Evolutionary conservation across 495 filamentous ascomycete genomes (phyloP).

Genomic region (Durotheca rogersii): DNA sequence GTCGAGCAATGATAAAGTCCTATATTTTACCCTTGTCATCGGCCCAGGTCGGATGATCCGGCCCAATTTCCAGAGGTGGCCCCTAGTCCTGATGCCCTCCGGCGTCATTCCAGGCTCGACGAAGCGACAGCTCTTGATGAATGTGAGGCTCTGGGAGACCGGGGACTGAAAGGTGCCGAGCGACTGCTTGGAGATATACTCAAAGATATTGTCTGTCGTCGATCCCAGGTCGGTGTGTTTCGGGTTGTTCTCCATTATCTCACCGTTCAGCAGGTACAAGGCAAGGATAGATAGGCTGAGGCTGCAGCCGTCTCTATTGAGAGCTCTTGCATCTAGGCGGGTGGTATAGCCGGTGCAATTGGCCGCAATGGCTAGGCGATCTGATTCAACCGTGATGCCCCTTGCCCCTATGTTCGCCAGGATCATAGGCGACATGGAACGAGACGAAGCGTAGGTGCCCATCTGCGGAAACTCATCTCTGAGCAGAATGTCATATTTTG

Average conservation of each 20-base stretch:
- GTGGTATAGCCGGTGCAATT: constrained; percentile 35
- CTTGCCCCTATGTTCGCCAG: constrained; percentile 28
- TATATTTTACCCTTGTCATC: constrained; percentile 29
- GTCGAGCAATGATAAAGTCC: constrained; percentile 21
- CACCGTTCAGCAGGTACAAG: constrained; percentile 38
- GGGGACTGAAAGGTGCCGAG: constrained; percentile 34
- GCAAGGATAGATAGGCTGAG: constrained; percentile 37
- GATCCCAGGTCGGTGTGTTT: constrained; percentile 3
- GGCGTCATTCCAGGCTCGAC: constrained; percentile 25
- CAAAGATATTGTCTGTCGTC: constrained; percentile 25
- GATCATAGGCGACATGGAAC: constrained; percentile 36
- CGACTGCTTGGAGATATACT: constrained; percentile 30
- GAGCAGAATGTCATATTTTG: constrained; percentile 35
- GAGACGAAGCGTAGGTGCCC: constrained; percentile 15
- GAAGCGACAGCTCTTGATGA: constrained; percentile 40
- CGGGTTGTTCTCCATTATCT: constrained; percentile 37
- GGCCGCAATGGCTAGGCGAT: constrained; percentile 34
- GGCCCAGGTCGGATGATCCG: constrained; percentile 31
- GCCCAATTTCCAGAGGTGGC: constrained; percentile 37
- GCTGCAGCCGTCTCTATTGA: constrained; percentile 27
- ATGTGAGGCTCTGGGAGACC: constrained; percentile 29
- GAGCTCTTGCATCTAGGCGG: constrained; percentile 29
- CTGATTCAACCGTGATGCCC: constrained; percentile 29
- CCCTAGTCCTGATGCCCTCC: constrained; percentile 27
- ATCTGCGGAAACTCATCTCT: constrained; percentile 13